Percentiles rank a stretch among this genome's conserved stretches.
These are phyloP conservation scores for Penicillium subrubescens DNA, from an alignment of 495 filamentous ascomycete genomes.

Conservation along the genomic window DNA sequence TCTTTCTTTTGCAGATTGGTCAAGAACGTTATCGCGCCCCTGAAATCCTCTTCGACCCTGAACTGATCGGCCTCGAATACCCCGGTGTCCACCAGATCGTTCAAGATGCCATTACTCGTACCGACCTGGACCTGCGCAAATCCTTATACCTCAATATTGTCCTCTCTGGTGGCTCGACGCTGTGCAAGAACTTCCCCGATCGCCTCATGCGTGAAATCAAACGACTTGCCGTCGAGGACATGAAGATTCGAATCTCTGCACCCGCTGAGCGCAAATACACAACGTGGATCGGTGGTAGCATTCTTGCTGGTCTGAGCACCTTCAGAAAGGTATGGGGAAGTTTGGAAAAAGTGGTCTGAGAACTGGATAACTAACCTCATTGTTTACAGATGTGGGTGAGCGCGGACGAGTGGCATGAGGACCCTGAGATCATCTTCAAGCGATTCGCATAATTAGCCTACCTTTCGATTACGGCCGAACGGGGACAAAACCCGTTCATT, in stretches of 20 bases:
- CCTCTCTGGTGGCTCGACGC: constrained; percentile 89
- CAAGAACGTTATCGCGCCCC: constrained; percentile 93
- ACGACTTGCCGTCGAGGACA: constrained; percentile 91
- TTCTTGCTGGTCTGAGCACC: constrained; percentile 93
- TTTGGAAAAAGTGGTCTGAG: neutral
- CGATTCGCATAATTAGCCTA: constrained; percentile 71
- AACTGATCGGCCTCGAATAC: constrained; percentile 95
- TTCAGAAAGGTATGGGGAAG: constrained; percentile 87
- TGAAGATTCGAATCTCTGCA: constrained; percentile 98
- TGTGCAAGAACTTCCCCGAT: constrained; percentile 94
- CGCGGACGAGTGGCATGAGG: constrained; percentile 98
- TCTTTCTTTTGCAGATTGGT: constrained; percentile 60
- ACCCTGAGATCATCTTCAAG: constrained; percentile 96
- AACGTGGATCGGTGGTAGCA: constrained; percentile 98
- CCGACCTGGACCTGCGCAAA: constrained; percentile 96
- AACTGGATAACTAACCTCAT: constrained; percentile 12
- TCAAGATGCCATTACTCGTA: constrained; percentile 92
- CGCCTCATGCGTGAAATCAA: constrained; percentile 90
- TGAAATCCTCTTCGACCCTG: constrained; percentile 97
- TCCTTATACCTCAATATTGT: constrained; percentile 95
- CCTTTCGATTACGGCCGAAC: neutral
- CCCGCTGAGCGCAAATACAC: constrained; percentile 97
- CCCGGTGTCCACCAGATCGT: constrained; percentile 97
- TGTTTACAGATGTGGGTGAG: constrained; percentile 91
- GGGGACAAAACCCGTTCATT: neutral